phyloP scores from a whole-genome alignment of 2,329 filamentous ascomycete species.

The Trichoderma harzianum region DNA sequence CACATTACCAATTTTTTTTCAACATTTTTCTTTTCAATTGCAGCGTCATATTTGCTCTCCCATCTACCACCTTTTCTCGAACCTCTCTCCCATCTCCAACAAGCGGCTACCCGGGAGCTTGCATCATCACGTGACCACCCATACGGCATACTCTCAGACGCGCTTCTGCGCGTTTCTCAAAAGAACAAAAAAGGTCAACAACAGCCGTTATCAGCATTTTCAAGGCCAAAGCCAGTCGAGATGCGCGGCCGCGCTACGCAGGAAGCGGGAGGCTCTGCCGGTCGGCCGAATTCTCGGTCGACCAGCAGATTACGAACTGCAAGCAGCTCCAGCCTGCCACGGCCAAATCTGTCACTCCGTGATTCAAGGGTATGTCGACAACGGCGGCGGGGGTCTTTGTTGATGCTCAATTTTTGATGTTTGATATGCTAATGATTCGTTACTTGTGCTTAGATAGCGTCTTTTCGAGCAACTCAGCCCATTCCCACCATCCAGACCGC shows the following conservation, averaged over 20 bases:
- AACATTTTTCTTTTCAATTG: not conserved
- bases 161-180: conserved; percentile 4
- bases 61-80: not conserved
- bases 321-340: conserved; percentile 35
- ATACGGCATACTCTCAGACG: not conserved
- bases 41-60: not conserved
- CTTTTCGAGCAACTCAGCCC: conserved; percentile 52
- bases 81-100: not conserved
- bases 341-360: conserved; percentile 35
- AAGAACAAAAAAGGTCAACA: not conserved
- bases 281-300: conserved; percentile 30
- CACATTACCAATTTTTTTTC: not conserved
- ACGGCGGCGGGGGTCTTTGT: not conserved
- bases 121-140: not conserved
- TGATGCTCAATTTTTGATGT: not conserved
- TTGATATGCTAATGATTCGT: not conserved
- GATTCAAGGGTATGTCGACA: conserved; percentile 38
- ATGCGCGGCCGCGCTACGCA: conserved; percentile 36
- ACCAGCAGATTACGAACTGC: conserved; percentile 34
- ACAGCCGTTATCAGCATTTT: not conserved
- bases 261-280: conserved; percentile 31
- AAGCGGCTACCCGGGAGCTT: not conserved
- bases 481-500: conserved; percentile 59
- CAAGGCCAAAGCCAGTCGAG: conserved; percentile 10
- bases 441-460: conserved; percentile 36